phyloP scores from a whole-genome alignment of 1,139 yeast species.

The Candida pseudocylindracea region DNA sequence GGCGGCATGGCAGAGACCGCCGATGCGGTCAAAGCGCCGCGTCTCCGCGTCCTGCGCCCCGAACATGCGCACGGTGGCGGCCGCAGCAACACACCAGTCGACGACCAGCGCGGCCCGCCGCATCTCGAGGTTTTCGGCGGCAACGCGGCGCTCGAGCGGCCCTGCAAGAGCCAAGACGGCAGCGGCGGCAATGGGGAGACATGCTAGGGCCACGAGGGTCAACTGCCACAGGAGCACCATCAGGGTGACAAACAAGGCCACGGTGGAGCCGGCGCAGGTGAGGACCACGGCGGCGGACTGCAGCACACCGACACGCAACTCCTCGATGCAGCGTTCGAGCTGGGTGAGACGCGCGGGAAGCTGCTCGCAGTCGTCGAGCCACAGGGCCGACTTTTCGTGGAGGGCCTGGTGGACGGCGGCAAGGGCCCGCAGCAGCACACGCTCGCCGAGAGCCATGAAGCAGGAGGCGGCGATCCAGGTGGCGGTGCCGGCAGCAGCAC shows the following conservation, averaged over 20 bases:
- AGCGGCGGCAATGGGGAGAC: background rate
- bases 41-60: too few species aligned
- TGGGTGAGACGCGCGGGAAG: background rate
- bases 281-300: background rate
- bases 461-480: background rate
- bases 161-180: too few species aligned
- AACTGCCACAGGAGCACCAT: background rate
- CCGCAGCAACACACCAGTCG: too few species aligned
- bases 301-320: background rate
- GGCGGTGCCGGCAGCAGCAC: background rate
- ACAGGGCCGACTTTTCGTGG: background rate
- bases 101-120: too few species aligned
- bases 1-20: too few species aligned
- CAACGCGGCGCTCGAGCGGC: too few species aligned
- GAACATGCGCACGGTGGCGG: too few species aligned
- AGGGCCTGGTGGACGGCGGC: background rate
- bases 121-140: too few species aligned
- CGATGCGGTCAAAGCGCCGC: too few species aligned
- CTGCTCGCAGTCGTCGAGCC: background rate
- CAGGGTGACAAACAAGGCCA: background rate
- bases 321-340: background rate
- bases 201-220: background rate
- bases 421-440: background rate
- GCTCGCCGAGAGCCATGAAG: background rate
- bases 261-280: background rate